A percentile compares a stretch with the other conserved stretches of the same genome.
Conservation (phyloP, 2,329 filamentous ascomycete genomes). For the Lomentospora prolificans region DNA sequence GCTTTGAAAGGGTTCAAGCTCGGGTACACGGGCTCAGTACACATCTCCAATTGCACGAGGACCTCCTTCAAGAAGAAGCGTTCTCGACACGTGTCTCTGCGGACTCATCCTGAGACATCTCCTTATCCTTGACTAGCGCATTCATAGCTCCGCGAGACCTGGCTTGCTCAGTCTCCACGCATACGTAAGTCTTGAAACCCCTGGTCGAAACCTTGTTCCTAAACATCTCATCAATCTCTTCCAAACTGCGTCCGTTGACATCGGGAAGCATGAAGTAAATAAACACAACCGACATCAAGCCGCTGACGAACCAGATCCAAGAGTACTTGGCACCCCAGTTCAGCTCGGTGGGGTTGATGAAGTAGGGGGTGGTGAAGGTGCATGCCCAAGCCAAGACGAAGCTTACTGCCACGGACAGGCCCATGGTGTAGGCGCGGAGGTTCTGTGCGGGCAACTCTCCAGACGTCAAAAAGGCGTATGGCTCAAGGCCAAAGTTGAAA, state of each 20-base stretch:
- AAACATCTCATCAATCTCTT: conserved; percentile 11
- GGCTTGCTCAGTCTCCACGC: neutral
- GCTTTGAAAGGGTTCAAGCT: no score
- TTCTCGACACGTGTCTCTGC: conserved; percentile 1
- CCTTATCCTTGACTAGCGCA: neutral
- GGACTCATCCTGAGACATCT: neutral
- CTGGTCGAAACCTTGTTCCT: conserved; percentile 8
- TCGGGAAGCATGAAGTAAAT: conserved; percentile 15
- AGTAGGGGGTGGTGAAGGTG: conserved; percentile 17
- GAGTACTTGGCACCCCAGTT: conserved; percentile 24
- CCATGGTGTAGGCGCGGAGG: conserved; percentile 5
- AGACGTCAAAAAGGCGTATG: conserved; percentile 1
- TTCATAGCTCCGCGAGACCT: neutral
- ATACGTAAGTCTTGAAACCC: conserved; percentile 11
- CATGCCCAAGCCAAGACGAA: conserved; percentile 9
- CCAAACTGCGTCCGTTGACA: conserved; percentile 8
- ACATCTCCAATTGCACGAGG: no score
- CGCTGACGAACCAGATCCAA: conserved; percentile 5
- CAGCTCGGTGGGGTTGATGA: conserved; percentile 26
- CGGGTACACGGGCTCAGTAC: no score
- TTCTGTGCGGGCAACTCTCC: conserved; percentile 6
- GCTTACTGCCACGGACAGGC: neutral
- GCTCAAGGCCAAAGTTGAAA: conserved; percentile 3
- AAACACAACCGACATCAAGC: conserved; percentile 15
- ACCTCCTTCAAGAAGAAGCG: neutral